phyloP scores from a whole-genome alignment of 1,139 yeast species.

The Wickerhamomyces sp. region DNA sequence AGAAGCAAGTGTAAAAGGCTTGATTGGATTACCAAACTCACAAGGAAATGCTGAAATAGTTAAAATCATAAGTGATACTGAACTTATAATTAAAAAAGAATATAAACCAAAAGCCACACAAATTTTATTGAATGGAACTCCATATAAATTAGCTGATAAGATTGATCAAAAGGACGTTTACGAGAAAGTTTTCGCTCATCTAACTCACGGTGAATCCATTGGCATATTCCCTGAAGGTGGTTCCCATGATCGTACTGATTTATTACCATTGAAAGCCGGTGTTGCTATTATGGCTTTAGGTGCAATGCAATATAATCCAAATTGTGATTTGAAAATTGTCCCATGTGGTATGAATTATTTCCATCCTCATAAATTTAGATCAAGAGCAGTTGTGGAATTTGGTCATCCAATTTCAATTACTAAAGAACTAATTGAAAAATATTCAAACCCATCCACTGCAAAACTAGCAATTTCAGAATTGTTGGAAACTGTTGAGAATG shows the following conservation, averaged over 20 bases:
- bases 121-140: constrained; percentile 48
- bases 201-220: constrained; percentile 72
- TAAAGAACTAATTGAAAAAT: constrained; percentile 57
- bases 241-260: constrained; percentile 88
- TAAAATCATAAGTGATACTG: constrained; percentile 69
- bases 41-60: constrained; percentile 73
- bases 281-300: constrained; percentile 98
- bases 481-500: constrained; percentile 65
- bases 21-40: constrained; percentile 74
- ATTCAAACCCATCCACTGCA: constrained; percentile 58
- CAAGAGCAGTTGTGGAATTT: constrained; percentile 91
- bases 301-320: constrained; percentile 70
- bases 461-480: constrained; percentile 70
- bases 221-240: constrained; percentile 99
- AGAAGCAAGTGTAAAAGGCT: constrained; percentile 64
- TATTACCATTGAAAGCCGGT: constrained; percentile 91
- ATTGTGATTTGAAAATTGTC: constrained; percentile 74
- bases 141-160: constrained; percentile 70
- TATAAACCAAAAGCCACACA: constrained; percentile 47
- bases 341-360: constrained; percentile 98
- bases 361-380: constrained; percentile 91
- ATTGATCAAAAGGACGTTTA: constrained; percentile 84
- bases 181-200: constrained; percentile 74
- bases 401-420: constrained; percentile 82
- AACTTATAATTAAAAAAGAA: constrained; percentile 64